Evolutionary conservation across 2,329 filamentous ascomycete genomes (phyloP), one percentile per base, ranked within the genome.

Genomic region (Neonectria magnoliae): DNA sequence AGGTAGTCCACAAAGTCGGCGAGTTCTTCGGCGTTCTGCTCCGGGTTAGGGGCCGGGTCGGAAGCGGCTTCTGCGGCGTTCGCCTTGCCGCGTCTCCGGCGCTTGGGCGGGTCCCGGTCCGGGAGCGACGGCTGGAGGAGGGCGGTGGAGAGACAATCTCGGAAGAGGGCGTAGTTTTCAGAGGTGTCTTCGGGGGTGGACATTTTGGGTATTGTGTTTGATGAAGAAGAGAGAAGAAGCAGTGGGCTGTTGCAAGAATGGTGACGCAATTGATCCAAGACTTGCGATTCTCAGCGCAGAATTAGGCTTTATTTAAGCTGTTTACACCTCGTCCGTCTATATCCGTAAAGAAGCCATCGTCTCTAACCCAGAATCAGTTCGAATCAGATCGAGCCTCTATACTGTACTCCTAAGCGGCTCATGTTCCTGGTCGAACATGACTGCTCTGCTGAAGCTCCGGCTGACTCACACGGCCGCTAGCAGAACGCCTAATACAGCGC

Each of bases 1-100:
- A 96, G 85, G 77, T 94, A 96, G 82, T 94, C 90, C 58, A 92
- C 89, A 78, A 97, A 97, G 1, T 97, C 93, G 27, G 88, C 87
- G 22, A 96, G 80, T 59, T 94, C 92, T 70, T 91, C 90, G 5
- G 86, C 87, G 69, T 87, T 75, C 44, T 60, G 64, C 60, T 60
- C 60, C 60, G 69, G 57, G 27, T 70, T 62, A 27, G 62, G 59
- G 9, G 36, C 60, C 57, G 66, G 65, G 25, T 64, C 62, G 62
- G 61, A 57, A 45, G 64, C 36, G 45, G 65, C 20, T 33, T 69
- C 62, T 18, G 52, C 56, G 20, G 66, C 45, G 38, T 55, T 57
- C 48, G 60, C 58, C 60, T 73, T 76, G 47, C 68, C 67, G 57
- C 75, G 72, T 50, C 81, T 74, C 56, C 82, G 83, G 63, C 84